Base-by-base conservation (phyloP, 2,329 filamentous ascomycete genomes). In the Calonectria naviculata region DNA sequence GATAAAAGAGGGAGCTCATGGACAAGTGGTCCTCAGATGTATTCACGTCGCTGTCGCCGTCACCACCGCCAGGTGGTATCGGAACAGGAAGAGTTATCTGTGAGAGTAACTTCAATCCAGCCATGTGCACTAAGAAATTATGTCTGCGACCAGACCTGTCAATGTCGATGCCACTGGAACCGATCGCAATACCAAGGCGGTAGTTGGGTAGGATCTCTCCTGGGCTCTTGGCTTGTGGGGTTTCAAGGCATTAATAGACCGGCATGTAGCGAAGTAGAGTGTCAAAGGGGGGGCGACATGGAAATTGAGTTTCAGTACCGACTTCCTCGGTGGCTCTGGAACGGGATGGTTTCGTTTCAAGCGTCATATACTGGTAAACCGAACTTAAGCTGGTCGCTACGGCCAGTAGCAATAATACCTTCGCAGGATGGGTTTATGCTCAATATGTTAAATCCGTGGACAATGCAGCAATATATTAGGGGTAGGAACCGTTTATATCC, bases 321-420 rank as follows among this genome's bases (percentile, higher is more conserved):
- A 0, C 61, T 70, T 3, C 71, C 74, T 3, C 65, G 1, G 0
- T 76, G 74, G 74, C 66, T 76, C 1, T 76, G 72, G 74, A 21
- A 54, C 2, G 72, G 72, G 0, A 44, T 72, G 1, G 9, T 66
- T 0, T 60, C 68, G 0, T 41, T 70, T 19, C 15, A 69, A 24
- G 29, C 60, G 3, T 47, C 10, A 0, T 47, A 38, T 7, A 13
- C 38, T 0, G 19, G 41, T 4, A 15, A 15, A 15, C 49, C 58
- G 0, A 9, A 0, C 0, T 4, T 73, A 0, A 65, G 0, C 7
- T 34, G 31, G 31, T 34, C 31, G 31, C 31, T 34, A 34, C 31
- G 31, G 31, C 31, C 31, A 34, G 6, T 10, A 34, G 31, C 31
- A 7, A 34, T 10, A 34, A 34, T 34, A 1, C 10, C 31, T 34